Conservation (phyloP, 495 filamentous ascomycete genomes). For the Aspergillus conjunctus region DNA sequence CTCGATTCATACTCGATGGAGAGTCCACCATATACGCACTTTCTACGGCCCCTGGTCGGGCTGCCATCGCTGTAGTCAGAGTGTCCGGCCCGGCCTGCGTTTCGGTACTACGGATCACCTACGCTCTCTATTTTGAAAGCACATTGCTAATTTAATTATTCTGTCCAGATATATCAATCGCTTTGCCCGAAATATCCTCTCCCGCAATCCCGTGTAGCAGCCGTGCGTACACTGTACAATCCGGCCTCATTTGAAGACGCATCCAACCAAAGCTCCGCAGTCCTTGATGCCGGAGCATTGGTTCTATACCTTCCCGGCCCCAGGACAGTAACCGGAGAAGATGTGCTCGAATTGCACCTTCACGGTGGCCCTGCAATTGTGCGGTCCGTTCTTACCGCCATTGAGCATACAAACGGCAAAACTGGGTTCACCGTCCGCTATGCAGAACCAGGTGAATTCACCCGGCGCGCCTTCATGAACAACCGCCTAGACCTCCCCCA, state of each 20-base stretch:
- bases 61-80: constrained; percentile 89
- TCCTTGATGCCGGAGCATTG: constrained; percentile 81
- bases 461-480: constrained; percentile 88
- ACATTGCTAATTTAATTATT: constrained; percentile 7
- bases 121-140: background rate
- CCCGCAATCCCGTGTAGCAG: constrained; percentile 75
- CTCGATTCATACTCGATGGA: constrained; percentile 31
- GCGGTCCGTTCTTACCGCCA: constrained; percentile 78
- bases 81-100: constrained; percentile 79
- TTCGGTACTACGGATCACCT: constrained; percentile 48
- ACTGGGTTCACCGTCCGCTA: constrained; percentile 64
- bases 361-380: constrained; percentile 91
- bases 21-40: constrained; percentile 85
- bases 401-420: constrained; percentile 50
- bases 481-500: constrained; percentile 85
- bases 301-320: constrained; percentile 88
- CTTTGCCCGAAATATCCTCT: constrained; percentile 67
- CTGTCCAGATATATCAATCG: constrained; percentile 67
- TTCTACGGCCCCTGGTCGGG: constrained; percentile 81
- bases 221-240: constrained; percentile 73
- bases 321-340: constrained; percentile 85
- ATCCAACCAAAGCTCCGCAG: constrained; percentile 29
- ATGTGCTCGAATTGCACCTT: constrained; percentile 88
- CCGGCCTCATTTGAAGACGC: constrained; percentile 45
- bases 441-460: constrained; percentile 95